Evolutionary conservation across 129 eudicot genomes (phyloP), one percentile per base, ranked within the genome.

Genomic region (Ambrosia artemisiifolia): DNA sequence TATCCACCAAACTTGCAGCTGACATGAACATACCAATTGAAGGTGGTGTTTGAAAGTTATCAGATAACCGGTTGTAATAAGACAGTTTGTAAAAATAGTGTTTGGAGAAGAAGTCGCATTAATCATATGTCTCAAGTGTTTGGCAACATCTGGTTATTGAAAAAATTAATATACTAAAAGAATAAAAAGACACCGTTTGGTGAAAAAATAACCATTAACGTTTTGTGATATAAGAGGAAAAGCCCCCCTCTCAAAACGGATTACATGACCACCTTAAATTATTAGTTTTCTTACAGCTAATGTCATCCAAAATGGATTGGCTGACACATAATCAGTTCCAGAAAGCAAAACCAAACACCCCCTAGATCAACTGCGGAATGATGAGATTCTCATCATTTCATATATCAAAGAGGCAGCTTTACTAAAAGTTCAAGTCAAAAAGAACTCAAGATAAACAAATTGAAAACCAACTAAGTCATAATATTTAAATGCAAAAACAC

Each of bases 401-500:
- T 16, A 61, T 12, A 46, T 38, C 24, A 49, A 69, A 12, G 43
- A 68, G 19, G 18, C 69, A 42, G 12, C 65, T 60, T 13, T 28
- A 57, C 5, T 60, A 13, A 32, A 60, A 60, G n/a, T 30, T 11
- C 65, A 60, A 10, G 11, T 14, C 65, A 60, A 30, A 60, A 60
- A 60, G 65, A 77, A 8, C 34, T 63, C 18, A 59, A 12, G 51
- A n/a, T 48, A 20, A 30, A 17, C 17, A 8, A 0, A 64, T 64
- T n/a, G 6, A 44, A 13, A 44, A 59, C 46, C 69, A 73, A 42
- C n/a, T 51, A 46, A 6, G 3, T n/a, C 20, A 16, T 46, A 56
- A 6, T 33, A 19, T 62, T 48, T 48, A 35, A 77, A 76, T 3
- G 13, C 46, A 80, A 28, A 71, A 67, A 59, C 70, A 94, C 96